Base-by-base conservation (phyloP, 805 yeast genomes). In the Candida pseudoglaebosa region DNA sequence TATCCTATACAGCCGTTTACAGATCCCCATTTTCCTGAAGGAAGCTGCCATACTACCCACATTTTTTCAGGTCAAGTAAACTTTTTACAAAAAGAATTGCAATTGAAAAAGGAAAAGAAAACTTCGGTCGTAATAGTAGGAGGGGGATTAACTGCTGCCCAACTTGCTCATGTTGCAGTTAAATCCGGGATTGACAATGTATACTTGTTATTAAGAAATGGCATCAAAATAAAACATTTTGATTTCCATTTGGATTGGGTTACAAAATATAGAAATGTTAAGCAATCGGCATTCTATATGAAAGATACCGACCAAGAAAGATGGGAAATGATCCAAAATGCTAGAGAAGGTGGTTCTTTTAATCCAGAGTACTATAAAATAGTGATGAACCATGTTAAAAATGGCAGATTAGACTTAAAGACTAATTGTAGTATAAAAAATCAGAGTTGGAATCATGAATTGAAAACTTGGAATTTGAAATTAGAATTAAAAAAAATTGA, bases 181-280 rank as follows among this genome's bases (percentile, higher is more conserved):
- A 45, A 43, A 7, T 36, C 45, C 5, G 68, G 68, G 1, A 50
- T 67, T 9, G 39, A 46, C 9, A 54, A 57, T 16, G 65, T 67
- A 1, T 56, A 59, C 29, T 53, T 67, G 4, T 38, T 70, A 9
- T 45, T 66, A 9, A 48, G 75, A 29, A 67, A 71, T 1, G 51
- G 56, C 3, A 40, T 68, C 24, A 70, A 67, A 39, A 58, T 70
- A 34, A 70, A 71, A 48, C 75, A 70, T 43, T 71, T 71, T 52
- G 75, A 70, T 41, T 70, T 70, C 44, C 73, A 68, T 42, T 52
- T 70, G 34, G 75, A 70, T 39, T 71, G 75, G 75, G 75, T 70
- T 13, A 67, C 75, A n/a, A 71, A 70, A 43, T 70, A 68, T 49
- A 64, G 65, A 42, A 71, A 69, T 40, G 67, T 63, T 18, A 63